Percentiles rank a stretch among this genome's conserved stretches.
phyloP scores from a whole-genome alignment of 2,329 filamentous ascomycete species.

The Lachnellula occidentalis region DNA sequence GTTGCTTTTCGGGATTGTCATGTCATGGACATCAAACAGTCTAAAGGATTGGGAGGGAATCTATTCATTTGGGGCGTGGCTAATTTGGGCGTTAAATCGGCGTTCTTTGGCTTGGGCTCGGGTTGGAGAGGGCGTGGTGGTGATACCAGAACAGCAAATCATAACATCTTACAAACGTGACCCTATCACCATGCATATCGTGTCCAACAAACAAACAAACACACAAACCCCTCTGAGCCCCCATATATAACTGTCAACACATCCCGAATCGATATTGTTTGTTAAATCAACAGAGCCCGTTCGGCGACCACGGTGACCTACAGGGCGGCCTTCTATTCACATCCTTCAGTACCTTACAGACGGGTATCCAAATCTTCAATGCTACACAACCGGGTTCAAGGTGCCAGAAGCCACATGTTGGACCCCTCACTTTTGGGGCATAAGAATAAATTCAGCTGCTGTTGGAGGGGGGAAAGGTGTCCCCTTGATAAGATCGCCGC shows the following conservation, averaged over 20 bases:
- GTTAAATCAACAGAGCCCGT: constrained; percentile 11
- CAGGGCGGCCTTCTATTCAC: constrained; percentile 6
- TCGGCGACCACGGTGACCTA: constrained; percentile 3
- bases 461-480: too few species aligned
- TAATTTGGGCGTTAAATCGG: constrained; percentile 14
- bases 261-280: constrained; percentile 5
- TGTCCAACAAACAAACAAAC: not conserved
- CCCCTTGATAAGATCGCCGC: not conserved
- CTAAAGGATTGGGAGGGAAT: constrained; percentile 12
- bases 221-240: not conserved
- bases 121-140: constrained; percentile 16
- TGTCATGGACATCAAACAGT: constrained; percentile 8
- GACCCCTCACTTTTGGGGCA: not conserved
- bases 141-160: constrained; percentile 23
- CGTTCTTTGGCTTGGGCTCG: constrained; percentile 16
- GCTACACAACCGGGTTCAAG: not conserved
- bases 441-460: constrained; percentile 15
- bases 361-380: not conserved
- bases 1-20: constrained; percentile 15
- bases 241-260: constrained; percentile 2
- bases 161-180: constrained; percentile 11
- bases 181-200: not conserved
- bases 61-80: constrained; percentile 5
- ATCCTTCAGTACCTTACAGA: constrained; percentile 14
- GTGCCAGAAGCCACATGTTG: constrained; percentile 4